phyloP scores from a whole-genome alignment of 192 early-diverging fungal genomes.

The Backusella circina region DNA sequence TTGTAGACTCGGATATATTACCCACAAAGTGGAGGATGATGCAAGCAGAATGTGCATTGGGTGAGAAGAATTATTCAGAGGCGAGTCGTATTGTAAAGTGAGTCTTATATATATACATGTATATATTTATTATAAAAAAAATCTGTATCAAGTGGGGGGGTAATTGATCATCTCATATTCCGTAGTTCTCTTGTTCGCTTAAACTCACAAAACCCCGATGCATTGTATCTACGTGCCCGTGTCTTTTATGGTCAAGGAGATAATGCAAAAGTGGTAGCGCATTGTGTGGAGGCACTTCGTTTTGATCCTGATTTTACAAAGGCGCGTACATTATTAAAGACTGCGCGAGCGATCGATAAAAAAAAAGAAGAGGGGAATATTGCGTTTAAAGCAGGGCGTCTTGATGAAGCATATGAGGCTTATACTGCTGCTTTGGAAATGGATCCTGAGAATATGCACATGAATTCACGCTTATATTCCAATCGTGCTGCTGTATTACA shows the following conservation, averaged over 20 bases:
- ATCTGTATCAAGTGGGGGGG: too few relatives aligned
- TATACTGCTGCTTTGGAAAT: slow-evolving; percentile 67
- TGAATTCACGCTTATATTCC: slow-evolving; percentile 65
- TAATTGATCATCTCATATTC: neutral
- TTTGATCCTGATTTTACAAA: slow-evolving; percentile 77
- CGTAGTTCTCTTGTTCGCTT: slow-evolving; percentile 51
- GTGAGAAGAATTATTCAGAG: slow-evolving; percentile 56
- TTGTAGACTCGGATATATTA: slow-evolving; percentile 31
- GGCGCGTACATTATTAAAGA: slow-evolving; percentile 62
- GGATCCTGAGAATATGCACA: slow-evolving; percentile 59
- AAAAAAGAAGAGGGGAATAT: slow-evolving; percentile 73
- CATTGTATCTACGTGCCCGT: slow-evolving; percentile 61
- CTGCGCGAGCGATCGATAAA: slow-evolving; percentile 57
- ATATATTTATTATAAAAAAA: neutral
- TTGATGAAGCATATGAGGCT: slow-evolving; percentile 59
- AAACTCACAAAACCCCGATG: slow-evolving; percentile 68
- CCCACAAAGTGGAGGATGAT: slow-evolving; percentile 62
- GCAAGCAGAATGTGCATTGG: slow-evolving; percentile 62
- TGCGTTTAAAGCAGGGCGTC: slow-evolving; percentile 58
- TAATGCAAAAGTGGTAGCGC: slow-evolving; percentile 44
- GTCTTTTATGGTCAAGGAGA: slow-evolving; percentile 71
- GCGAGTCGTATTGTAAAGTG: slow-evolving; percentile 59
- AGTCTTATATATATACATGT: neutral
- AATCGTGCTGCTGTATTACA: slow-evolving; percentile 72
- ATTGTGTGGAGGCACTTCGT: slow-evolving; percentile 58